Percentiles rank a stretch among this genome's conserved stretches.
phyloP scores from a whole-genome alignment of 345 rosid species.

The Cardamine resedifolia region DNA sequence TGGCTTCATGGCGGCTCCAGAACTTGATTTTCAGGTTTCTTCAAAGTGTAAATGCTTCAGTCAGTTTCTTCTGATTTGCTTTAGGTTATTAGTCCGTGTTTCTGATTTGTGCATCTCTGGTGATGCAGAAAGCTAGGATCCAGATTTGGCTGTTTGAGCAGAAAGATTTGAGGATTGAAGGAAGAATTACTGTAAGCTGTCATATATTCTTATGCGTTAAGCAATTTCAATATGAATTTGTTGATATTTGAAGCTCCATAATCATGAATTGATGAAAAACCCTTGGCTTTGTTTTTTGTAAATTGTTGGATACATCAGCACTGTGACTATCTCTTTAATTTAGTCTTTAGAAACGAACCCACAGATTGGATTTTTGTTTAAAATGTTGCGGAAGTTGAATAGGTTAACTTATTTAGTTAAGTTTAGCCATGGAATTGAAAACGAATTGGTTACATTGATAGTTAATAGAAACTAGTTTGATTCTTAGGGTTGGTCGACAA shows the following conservation, averaged over 20 bases:
- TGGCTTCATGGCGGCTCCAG: constrained; percentile 41
- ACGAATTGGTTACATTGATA: background rate
- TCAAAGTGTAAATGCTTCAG: constrained; percentile 77
- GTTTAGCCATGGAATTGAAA: background rate
- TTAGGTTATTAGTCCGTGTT: background rate
- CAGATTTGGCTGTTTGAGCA: constrained; percentile 97
- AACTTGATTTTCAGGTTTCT: constrained; percentile 96
- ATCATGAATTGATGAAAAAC: no score
- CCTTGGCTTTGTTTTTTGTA: no score
- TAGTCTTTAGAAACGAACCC: background rate
- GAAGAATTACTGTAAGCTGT: constrained; percentile 42
- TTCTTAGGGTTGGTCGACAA: background rate
- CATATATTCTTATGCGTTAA: no score
- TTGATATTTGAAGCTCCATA: no score
- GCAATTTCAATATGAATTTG: no score
- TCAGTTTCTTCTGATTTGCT: constrained; percentile 1
- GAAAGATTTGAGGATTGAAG: constrained; percentile 85
- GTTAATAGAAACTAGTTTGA: background rate
- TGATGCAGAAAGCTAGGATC: no score
- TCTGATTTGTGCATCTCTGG: background rate
- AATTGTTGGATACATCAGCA: no score
- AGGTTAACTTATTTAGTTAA: background rate
- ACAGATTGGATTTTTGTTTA: background rate
- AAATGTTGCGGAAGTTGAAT: background rate
- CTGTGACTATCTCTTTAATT: background rate